Conservation (phyloP, 169 alveolate species). For the Miamiensis avidus region DNA sequence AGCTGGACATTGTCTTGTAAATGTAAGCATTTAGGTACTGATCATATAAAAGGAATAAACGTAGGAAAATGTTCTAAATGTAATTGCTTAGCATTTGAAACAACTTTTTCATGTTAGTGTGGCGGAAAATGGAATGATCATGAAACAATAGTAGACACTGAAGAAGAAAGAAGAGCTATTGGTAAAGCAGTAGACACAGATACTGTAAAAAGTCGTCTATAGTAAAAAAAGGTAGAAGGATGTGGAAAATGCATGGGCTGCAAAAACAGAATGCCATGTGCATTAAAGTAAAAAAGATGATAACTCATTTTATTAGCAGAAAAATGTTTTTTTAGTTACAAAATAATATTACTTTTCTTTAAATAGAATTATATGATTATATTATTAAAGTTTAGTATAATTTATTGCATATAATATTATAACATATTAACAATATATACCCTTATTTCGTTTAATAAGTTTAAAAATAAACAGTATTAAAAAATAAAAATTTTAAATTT, state of each 20-base stretch:
- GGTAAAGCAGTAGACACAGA: constrained; percentile 48
- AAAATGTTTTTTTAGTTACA: too few species aligned
- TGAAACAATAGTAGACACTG: constrained; percentile 71
- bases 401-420: too few species aligned
- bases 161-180: constrained; percentile 65
- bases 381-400: too few species aligned
- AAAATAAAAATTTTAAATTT: too few species aligned
- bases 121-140: constrained; percentile 74
- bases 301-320: too few species aligned
- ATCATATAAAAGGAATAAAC: constrained; percentile 61
- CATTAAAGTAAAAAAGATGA: not conserved
- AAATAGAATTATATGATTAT: too few species aligned
- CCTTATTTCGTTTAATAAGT: too few species aligned
- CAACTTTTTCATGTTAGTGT: constrained; percentile 78
- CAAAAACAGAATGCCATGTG: constrained; percentile 23
- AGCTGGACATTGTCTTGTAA: constrained; percentile 68
- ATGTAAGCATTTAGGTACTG: constrained; percentile 76
- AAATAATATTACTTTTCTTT: too few species aligned
- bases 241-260: constrained; percentile 29
- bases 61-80: constrained; percentile 68
- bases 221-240: constrained; percentile 2
- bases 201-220: not conserved
- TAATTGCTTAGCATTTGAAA: constrained; percentile 61
- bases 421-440: too few species aligned
- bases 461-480: too few species aligned